Percentiles rank a stretch among this genome's conserved stretches.
Conservation (phyloP, 257 asterid genomes). For the Coffea eugenioides region DNA sequence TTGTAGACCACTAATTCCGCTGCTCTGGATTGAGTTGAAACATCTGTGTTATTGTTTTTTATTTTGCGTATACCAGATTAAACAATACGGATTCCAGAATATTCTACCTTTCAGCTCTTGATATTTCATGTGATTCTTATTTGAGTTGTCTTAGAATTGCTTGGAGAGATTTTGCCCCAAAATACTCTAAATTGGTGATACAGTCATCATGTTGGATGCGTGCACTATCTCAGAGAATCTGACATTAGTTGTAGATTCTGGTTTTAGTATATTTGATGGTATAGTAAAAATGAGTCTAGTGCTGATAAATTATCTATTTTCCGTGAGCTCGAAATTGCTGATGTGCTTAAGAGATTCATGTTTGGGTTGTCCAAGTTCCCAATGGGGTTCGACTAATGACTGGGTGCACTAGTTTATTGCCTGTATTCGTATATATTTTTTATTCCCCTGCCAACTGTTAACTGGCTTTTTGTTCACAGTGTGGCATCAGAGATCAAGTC, state of each 20-base stretch:
- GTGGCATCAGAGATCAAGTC: slow-evolving; percentile 74
- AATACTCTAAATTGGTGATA: background rate
- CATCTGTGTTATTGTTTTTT: background rate
- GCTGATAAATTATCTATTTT: background rate
- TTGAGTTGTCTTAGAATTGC: background rate
- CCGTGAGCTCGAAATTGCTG: background rate
- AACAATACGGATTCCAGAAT: background rate
- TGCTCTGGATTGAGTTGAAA: background rate
- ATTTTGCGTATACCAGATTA: background rate
- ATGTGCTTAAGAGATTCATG: background rate
- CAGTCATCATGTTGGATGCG: background rate
- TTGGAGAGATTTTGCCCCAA: background rate
- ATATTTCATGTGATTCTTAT: background rate
- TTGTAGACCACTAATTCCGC: background rate
- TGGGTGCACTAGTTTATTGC: background rate
- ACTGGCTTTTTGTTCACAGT: slow-evolving; percentile 41
- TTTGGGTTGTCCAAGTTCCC: background rate
- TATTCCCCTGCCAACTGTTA: background rate
- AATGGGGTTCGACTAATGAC: background rate
- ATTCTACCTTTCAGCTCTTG: background rate
- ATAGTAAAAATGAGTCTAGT: background rate
- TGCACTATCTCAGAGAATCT: background rate
- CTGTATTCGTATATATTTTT: background rate
- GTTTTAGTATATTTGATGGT: background rate
- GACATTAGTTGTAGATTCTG: background rate